These are phyloP conservation scores for Dioszegia crocea DNA, from an alignment of 768 basidiomycete species.

Conservation along the genomic window DNA sequence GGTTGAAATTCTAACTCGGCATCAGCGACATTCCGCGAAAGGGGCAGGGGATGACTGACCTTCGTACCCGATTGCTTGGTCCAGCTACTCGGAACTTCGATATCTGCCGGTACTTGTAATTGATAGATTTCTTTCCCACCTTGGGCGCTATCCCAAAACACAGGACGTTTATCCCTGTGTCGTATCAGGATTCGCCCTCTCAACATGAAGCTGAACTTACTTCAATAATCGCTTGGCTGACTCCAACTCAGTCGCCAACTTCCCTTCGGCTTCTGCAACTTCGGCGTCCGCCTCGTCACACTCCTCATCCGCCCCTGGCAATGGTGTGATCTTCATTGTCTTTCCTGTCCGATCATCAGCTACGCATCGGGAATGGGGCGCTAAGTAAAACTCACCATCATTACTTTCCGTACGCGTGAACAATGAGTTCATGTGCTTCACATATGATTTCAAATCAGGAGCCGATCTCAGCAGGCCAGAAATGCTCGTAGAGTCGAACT, in stretches of 20 bases:
- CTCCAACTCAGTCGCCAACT: slow-evolving; percentile 65
- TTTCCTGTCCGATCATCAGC: slow-evolving; percentile 12
- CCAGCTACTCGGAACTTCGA: slow-evolving; percentile 73
- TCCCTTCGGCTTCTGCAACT: slow-evolving; percentile 66
- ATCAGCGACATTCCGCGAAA: neutral
- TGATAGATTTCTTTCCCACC: slow-evolving; percentile 95
- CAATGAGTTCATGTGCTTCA: slow-evolving; percentile 69
- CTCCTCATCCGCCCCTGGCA: slow-evolving; percentile 74
- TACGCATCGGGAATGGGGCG: neutral
- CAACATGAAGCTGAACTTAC: slow-evolving; percentile 51
- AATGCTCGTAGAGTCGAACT: slow-evolving; percentile 74
- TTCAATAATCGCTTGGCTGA: slow-evolving; percentile 65
- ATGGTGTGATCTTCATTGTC: slow-evolving; percentile 63
- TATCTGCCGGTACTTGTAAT: slow-evolving; percentile 63
- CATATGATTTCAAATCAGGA: slow-evolving; percentile 69
- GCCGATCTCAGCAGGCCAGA: slow-evolving; percentile 69
- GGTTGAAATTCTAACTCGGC: slow-evolving; percentile 59
- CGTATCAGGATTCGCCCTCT: too few relatives aligned
- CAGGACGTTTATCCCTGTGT: slow-evolving; percentile 53
- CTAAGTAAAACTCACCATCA: slow-evolving; percentile 34
- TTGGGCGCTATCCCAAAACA: slow-evolving; percentile 70
- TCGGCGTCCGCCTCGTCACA: slow-evolving; percentile 74
- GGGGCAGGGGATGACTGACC: slow-evolving; percentile 52
- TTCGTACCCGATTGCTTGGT: slow-evolving; percentile 74
- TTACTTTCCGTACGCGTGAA: slow-evolving; percentile 56